These are phyloP conservation scores for Geranium brycei DNA, from an alignment of 345 rosid genomes.

Conservation along the genomic window DNA sequence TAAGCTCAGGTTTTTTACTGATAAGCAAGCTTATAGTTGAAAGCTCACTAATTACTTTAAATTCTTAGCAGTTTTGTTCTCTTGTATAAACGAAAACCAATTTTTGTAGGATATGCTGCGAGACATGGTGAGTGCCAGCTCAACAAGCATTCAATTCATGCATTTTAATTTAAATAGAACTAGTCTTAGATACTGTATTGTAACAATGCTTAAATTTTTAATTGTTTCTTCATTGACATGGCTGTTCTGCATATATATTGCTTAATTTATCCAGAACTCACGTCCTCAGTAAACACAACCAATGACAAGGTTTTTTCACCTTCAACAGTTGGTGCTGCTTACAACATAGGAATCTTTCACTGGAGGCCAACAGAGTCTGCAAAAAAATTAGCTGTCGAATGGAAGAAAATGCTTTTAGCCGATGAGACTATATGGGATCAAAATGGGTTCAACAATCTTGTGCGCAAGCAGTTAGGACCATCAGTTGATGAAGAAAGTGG, in stretches of 20 bases:
- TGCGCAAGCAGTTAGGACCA: constrained; percentile 79
- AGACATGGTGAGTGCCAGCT: no score
- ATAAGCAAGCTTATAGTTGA: no score
- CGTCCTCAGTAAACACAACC: background rate
- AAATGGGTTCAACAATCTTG: constrained; percentile 80
- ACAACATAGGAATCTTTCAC: constrained; percentile 92
- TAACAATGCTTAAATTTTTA: no score
- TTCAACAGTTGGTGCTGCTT: constrained; percentile 65
- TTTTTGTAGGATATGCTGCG: no score
- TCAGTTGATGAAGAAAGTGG: constrained; percentile 66
- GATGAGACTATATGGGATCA: constrained; percentile 98
- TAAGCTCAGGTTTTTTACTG: no score
- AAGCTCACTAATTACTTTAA: no score
- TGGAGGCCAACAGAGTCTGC: constrained; percentile 89
- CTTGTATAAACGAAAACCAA: no score
- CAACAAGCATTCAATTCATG: no score
- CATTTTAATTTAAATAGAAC: no score
- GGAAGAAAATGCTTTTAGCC: constrained; percentile 82
- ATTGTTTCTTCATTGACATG: no score
- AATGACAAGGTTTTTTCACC: constrained; percentile 9
- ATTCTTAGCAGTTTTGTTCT: no score
- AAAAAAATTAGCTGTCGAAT: constrained; percentile 73
- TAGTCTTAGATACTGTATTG: no score
- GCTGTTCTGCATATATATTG: background rate
- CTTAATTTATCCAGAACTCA: background rate